Base-by-base conservation (phyloP, 768 basidiomycete genomes). In the Tubosaeta brunneosetosa region DNA sequence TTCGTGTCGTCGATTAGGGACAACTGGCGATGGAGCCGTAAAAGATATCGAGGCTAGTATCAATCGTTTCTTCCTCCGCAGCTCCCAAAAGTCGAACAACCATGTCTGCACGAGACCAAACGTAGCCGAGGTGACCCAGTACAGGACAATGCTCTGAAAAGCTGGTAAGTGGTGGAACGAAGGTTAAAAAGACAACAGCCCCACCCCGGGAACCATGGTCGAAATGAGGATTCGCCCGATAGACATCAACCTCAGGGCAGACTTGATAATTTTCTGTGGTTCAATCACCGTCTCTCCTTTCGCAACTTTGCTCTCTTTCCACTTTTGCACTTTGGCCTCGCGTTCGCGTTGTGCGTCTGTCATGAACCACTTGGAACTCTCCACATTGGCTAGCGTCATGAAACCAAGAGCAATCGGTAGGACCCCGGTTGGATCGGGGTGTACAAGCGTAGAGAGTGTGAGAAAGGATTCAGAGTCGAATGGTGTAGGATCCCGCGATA, bases 401-500 rank as follows among this genome's bases (percentile, higher is more conserved):
- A 91, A 66, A 7, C 90, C 90, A 19, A 91, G 73, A 3, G 79
- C 70, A 47, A 91, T 82, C 3, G 90, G 90, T 1, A 91, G 66
- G 12, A 79, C 70, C 61, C 78, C 78, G 0, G 88, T 88, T 27
- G 85, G 77, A 64, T 92, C 90, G 10, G 85, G 74, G 63, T 86
- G 84, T 11, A 82, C 73, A 45, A 91, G 71, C 4, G 85, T 83
- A 6, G 86, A 79, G 34, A 92, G 76, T 0, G 86, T 86, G 34
- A 89, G 65, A 70, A 91, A 88, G 7, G 85, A 78, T 65, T 92
- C 90, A 2, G 84, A 80, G 69, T 88, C 86, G 55, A 91, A 78
- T 9, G 83, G 86, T 9, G 75, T 74, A 12, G 87, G 86, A 33
- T 79, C 68, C 51, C 76, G 68, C 1, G 85, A 80, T 16, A 83